phyloP scores from a whole-genome alignment of 2,329 filamentous ascomycete species.

The Lachnellula cervina region DNA sequence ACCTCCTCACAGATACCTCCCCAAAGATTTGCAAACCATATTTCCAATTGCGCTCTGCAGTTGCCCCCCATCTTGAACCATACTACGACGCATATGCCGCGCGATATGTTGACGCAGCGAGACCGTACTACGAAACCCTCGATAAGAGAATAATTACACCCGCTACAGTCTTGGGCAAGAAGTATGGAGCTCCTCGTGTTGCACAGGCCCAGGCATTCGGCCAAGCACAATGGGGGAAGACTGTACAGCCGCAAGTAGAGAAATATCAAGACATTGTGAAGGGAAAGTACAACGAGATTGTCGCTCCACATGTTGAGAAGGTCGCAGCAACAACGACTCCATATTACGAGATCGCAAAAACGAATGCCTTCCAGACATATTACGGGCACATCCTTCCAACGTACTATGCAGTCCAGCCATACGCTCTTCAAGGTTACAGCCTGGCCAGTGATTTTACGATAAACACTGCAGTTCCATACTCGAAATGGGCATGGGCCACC shows the following conservation, averaged over 20 bases:
- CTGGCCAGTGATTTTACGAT: slow-evolving; percentile 62
- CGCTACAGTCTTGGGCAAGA: slow-evolving; percentile 58
- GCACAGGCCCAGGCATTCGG: slow-evolving; percentile 62
- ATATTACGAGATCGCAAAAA: slow-evolving; percentile 64
- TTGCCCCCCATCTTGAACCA: slow-evolving; percentile 72
- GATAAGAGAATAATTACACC: slow-evolving; percentile 66
- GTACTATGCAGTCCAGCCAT: slow-evolving; percentile 70
- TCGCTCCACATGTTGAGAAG: slow-evolving; percentile 71
- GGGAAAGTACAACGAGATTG: slow-evolving; percentile 61
- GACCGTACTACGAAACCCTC: slow-evolving; percentile 66
- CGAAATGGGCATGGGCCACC: slow-evolving; percentile 65
- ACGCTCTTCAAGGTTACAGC: slow-evolving; percentile 64
- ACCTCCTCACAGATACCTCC: slow-evolving; percentile 62
- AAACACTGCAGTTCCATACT: slow-evolving; percentile 67
- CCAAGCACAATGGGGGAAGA: slow-evolving; percentile 71
- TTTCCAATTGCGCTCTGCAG: slow-evolving; percentile 55
- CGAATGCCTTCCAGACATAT: slow-evolving; percentile 63
- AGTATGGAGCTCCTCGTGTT: slow-evolving; percentile 71
- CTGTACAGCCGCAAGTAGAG: slow-evolving; percentile 68
- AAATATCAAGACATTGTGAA: slow-evolving; percentile 57
- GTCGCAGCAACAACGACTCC: slow-evolving; percentile 56
- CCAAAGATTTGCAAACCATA: slow-evolving; percentile 82
- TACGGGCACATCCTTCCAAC: slow-evolving; percentile 69
- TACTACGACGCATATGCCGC: slow-evolving; percentile 83
- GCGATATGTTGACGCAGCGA: slow-evolving; percentile 71